phyloP scores from a whole-genome alignment of 257 asterid species.

The Solanum peruvianum region DNA sequence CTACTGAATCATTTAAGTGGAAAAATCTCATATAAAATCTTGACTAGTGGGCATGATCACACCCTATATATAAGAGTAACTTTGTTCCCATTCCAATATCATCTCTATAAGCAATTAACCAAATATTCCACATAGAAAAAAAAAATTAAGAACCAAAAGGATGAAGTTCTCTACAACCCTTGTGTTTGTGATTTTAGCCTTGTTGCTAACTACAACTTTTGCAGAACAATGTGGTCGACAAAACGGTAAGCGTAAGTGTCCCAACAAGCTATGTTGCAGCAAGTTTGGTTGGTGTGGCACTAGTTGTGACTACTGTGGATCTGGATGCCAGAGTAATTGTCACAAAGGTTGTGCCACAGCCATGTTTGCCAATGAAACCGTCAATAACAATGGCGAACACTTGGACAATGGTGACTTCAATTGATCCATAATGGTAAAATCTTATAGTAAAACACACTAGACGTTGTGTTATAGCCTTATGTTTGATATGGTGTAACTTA shows the following conservation, averaged over 20 bases:
- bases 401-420: not conserved
- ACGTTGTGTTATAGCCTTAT: not conserved
- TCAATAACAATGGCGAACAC: not conserved
- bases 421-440: not conserved
- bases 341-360: not conserved
- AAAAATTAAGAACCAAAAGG: not conserved
- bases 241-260: not conserved
- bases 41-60: not conserved
- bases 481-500: not conserved
- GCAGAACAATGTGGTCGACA: not conserved
- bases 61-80: not conserved
- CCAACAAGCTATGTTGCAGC: not conserved
- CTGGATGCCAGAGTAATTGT: constrained; percentile 3
- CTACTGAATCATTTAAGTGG: not conserved
- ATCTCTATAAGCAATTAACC: not conserved
- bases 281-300: constrained; percentile 1
- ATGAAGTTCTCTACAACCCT: not conserved
- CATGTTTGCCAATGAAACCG: not conserved
- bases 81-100: not conserved
- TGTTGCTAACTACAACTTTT: not conserved
- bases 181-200: not conserved
- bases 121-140: not conserved
- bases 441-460: not conserved
- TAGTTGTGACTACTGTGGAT: not conserved
- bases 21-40: not conserved